phyloP scores from a whole-genome alignment of 2,329 filamentous ascomycete genomes.

The Exophiala bonariae region DNA sequence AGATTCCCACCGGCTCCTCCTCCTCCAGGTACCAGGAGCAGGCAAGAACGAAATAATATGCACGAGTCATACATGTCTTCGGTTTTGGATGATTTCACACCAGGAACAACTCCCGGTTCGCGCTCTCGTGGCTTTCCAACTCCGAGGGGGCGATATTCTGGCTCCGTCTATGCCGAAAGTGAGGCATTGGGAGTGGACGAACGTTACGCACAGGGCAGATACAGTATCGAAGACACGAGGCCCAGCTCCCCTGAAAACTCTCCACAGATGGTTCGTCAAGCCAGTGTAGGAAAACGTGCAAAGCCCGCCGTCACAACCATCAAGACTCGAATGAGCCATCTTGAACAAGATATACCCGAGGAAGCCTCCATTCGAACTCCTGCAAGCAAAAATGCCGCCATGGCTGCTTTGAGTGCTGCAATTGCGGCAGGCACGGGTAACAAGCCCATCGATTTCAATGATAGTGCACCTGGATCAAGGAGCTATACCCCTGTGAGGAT shows the following conservation, averaged over 20 bases:
- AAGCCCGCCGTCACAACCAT: slow-evolving; percentile 45
- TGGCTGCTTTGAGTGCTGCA: slow-evolving; percentile 24
- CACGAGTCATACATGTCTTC: slow-evolving; percentile 25
- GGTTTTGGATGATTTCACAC: slow-evolving; percentile 19
- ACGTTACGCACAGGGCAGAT: slow-evolving; percentile 4
- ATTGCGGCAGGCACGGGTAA: slow-evolving; percentile 20
- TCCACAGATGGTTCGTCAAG: slow-evolving; percentile 38
- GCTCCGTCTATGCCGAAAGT: slow-evolving; percentile 23
- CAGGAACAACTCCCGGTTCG: slow-evolving; percentile 18
- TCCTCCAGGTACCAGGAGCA: slow-evolving; percentile 10
- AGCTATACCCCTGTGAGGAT: slow-evolving; percentile 22
- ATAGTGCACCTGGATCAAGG: slow-evolving; percentile 14
- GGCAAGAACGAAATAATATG: slow-evolving; percentile 13
- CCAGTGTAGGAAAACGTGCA: slow-evolving; percentile 43
- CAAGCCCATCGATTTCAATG: slow-evolving; percentile 3
- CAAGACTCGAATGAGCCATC: slow-evolving; percentile 27
- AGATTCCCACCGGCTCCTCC: slow-evolving; percentile 20
- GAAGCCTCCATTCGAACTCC: slow-evolving; percentile 3
- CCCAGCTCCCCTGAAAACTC: slow-evolving; percentile 13
- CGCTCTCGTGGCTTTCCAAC: slow-evolving; percentile 20
- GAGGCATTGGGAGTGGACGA: slow-evolving; percentile 19
- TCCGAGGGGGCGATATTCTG: slow-evolving; percentile 16
- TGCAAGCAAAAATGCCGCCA: slow-evolving; percentile 19
- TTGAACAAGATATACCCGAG: slow-evolving; percentile 26
- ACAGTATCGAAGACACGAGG: slow-evolving; percentile 4